Evolutionary conservation across 345 rosid species (phyloP).

Genomic region (Camelina neglecta): DNA sequence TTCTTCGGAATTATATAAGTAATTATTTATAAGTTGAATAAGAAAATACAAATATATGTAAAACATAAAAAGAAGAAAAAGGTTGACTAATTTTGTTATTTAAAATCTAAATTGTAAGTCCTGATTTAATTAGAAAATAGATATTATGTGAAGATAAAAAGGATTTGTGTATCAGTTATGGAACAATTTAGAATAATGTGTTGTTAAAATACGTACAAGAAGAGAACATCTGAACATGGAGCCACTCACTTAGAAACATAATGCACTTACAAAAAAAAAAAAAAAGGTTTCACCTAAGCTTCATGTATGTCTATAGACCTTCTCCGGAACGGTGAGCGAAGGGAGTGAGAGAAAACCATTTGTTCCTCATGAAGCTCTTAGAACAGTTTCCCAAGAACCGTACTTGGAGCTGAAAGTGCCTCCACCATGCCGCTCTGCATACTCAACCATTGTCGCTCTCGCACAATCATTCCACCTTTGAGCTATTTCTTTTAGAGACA

Average conservation of each 20-base stretch:
- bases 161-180: no score
- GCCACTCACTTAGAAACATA: background rate
- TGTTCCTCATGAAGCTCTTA: conserved; percentile 12
- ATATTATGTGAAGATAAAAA: no score
- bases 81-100: no score
- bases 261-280: background rate
- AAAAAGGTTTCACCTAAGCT: background rate
- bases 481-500: conserved; percentile 27
- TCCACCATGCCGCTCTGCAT: conserved; percentile 59
- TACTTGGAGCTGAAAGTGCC: conserved; percentile 80
- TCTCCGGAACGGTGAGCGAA: background rate
- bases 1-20: no score
- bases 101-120: background rate
- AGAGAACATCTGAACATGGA: background rate
- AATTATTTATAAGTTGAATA: no score
- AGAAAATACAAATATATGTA: no score
- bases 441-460: conserved; percentile 58
- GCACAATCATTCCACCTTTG: conserved; percentile 71
- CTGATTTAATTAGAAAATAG: background rate
- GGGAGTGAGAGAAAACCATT: background rate
- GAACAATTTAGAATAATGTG: conserved; percentile 1
- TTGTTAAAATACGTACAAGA: background rate
- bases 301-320: background rate
- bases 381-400: conserved; percentile 65
- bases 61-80: no score